Conservation (phyloP, 345 rosid species). For the Orychophragmus violaceus region DNA sequence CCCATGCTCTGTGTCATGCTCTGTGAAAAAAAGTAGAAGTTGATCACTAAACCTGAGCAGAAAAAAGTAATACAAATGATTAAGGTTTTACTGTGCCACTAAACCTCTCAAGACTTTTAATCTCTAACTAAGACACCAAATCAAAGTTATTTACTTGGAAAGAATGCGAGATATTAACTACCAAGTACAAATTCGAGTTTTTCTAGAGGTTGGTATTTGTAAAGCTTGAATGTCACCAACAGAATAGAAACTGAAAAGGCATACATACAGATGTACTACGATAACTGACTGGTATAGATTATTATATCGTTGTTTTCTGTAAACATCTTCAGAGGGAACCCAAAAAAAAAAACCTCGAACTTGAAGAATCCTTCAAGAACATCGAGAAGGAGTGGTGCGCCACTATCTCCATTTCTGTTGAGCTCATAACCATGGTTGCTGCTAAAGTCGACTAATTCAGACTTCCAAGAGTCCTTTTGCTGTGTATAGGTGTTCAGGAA, state of each 20-base stretch:
- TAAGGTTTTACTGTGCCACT: neutral
- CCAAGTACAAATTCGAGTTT: neutral
- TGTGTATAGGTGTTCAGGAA: slow-evolving; percentile 24
- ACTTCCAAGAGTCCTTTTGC: slow-evolving; percentile 91
- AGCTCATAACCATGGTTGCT: slow-evolving; percentile 82
- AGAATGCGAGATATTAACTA: neutral
- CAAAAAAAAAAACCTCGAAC: slow-evolving; percentile 50
- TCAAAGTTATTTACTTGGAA: neutral
- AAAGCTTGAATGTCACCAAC: neutral
- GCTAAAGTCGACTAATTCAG: slow-evolving; percentile 86
- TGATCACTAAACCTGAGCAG: neutral
- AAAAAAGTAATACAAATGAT: neutral
- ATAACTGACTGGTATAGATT: neutral
- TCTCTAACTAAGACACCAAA: neutral
- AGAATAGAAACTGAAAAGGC: neutral
- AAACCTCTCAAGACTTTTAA: neutral
- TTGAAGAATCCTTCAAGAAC: slow-evolving; percentile 95
- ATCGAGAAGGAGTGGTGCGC: slow-evolving; percentile 79
- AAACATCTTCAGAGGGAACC: neutral
- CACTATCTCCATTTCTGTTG: slow-evolving; percentile 75
- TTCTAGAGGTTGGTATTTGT: neutral
- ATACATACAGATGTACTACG: neutral
- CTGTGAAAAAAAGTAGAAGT: slow-evolving; percentile 25
- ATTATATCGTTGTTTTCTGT: neutral
- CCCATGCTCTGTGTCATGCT: slow-evolving; percentile 53